These are phyloP conservation scores for Carnegiea gigantea DNA, from an alignment of 179 eudicot species.

Conservation along the genomic window DNA sequence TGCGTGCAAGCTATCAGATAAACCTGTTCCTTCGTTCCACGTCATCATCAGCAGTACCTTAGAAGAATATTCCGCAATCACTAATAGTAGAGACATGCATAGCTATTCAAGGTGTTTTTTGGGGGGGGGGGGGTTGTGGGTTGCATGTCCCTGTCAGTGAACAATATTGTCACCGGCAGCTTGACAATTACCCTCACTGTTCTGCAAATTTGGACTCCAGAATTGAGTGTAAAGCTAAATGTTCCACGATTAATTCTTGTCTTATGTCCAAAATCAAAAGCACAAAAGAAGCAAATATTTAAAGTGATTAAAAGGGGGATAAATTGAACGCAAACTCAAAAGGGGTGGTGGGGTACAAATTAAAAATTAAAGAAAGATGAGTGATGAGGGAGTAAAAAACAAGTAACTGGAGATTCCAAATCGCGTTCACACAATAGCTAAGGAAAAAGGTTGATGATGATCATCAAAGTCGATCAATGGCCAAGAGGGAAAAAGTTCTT, in stretches of 20 bases:
- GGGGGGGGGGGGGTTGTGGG: neutral
- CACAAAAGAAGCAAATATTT: neutral
- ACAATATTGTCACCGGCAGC: neutral
- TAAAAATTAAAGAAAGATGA: slow-evolving; percentile 2
- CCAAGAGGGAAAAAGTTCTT: slow-evolving; percentile 2
- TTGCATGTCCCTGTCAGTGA: neutral
- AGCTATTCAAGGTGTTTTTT: neutral
- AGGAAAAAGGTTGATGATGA: slow-evolving; percentile 24
- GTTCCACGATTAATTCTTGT: neutral
- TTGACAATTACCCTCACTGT: neutral
- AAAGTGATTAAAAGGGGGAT: neutral
- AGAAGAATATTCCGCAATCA: too few species aligned
- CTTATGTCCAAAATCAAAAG: neutral
- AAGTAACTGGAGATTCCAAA: slow-evolving; percentile 36
- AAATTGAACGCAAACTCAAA: neutral
- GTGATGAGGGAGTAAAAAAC: slow-evolving; percentile 30
- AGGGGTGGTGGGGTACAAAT: neutral
- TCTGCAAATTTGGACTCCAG: neutral
- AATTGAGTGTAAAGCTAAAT: neutral
- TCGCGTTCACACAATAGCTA: slow-evolving; percentile 28
- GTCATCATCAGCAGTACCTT: too few species aligned
- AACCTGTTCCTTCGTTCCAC: too few species aligned
- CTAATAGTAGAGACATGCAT: neutral
- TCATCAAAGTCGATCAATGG: slow-evolving; percentile 14
- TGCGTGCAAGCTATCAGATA: too few species aligned